Conservation (phyloP, 345 rosid genomes). For the Crucihimalaya himalaica region DNA sequence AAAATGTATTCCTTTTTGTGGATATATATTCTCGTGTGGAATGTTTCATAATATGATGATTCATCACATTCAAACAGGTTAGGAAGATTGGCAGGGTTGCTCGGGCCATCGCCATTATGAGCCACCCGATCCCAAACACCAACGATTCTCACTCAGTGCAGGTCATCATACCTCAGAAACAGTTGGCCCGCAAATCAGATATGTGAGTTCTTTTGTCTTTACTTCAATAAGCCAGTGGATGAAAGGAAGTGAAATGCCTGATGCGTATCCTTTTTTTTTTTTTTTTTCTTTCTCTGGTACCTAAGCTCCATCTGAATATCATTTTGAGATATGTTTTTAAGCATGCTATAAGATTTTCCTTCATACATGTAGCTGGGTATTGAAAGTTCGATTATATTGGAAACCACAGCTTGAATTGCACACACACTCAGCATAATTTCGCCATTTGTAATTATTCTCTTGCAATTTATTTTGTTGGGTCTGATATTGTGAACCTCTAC, state of each 20-base stretch:
- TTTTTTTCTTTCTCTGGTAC: not conserved
- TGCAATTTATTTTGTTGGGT: not conserved
- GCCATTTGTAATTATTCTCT: not conserved
- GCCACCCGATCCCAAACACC: conserved; percentile 88
- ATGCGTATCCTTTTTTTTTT: not conserved
- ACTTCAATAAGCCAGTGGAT: not conserved
- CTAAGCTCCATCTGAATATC: not conserved
- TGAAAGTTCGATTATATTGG: not conserved
- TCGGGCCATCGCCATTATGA: conserved; percentile 96
- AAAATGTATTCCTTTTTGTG: not conserved
- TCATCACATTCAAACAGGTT: conserved; percentile 53
- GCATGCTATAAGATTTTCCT: conserved; percentile 4
- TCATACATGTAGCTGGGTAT: not conserved
- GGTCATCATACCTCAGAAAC: conserved; percentile 95
- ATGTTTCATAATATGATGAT: conserved; percentile 13
- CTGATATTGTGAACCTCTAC: conserved; percentile 11
- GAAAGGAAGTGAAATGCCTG: not conserved
- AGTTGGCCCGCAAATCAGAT: conserved; percentile 88
- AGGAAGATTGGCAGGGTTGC: conserved; percentile 85
- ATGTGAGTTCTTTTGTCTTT: conserved; percentile 50
- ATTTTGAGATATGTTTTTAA: not conserved
- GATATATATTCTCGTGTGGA: not conserved
- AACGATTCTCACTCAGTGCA: conserved; percentile 84
- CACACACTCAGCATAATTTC: not conserved
- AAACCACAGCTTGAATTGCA: not conserved